A percentile compares a stretch with the other conserved stretches of the same genome.
phyloP scores from a whole-genome alignment of 1,284 basidiomycete genomes.

The Stereum hirsutum region DNA sequence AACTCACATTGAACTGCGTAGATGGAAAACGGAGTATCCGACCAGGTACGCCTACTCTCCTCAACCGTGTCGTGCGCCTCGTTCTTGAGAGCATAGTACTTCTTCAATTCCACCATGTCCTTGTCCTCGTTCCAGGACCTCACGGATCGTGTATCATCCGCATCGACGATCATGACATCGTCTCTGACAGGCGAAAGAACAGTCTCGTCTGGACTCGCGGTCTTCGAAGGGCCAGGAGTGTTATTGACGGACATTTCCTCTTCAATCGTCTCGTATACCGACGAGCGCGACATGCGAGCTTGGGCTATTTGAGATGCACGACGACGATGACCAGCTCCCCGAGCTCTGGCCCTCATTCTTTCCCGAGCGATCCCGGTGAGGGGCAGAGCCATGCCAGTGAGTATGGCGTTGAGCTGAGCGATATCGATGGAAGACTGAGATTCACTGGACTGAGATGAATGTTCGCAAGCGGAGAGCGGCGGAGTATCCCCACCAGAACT shows the following conservation, averaged over 20 bases:
- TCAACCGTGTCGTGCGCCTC: constrained; percentile 60
- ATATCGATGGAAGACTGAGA: constrained; percentile 72
- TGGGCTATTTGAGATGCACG: constrained; percentile 39
- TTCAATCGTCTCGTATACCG: constrained; percentile 71
- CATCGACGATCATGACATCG: constrained; percentile 46
- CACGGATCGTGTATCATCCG: constrained; percentile 38
- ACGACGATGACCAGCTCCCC: constrained; percentile 60
- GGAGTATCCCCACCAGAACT: constrained; percentile 65
- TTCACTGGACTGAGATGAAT: constrained; percentile 54
- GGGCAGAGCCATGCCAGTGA: constrained; percentile 36
- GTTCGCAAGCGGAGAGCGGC: constrained; percentile 54
- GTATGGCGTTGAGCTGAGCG: constrained; percentile 42
- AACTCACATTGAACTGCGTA: constrained; percentile 64
- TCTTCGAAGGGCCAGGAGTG: constrained; percentile 25
- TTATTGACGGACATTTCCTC: constrained; percentile 44
- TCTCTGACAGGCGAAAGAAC: constrained; percentile 17
- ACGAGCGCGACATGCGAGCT: constrained; percentile 50
- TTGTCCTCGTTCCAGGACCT: constrained; percentile 59
- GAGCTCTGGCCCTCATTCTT: constrained; percentile 36
- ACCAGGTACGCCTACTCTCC: constrained; percentile 58
- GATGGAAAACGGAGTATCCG: constrained; percentile 64
- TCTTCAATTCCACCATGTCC: constrained; percentile 50
- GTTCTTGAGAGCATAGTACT: constrained; percentile 58
- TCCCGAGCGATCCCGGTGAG: constrained; percentile 24
- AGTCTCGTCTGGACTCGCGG: constrained; percentile 7